These are phyloP conservation scores for Trametes hirsuta DNA, from an alignment of 1,284 basidiomycete genomes.

Conservation along the genomic window DNA sequence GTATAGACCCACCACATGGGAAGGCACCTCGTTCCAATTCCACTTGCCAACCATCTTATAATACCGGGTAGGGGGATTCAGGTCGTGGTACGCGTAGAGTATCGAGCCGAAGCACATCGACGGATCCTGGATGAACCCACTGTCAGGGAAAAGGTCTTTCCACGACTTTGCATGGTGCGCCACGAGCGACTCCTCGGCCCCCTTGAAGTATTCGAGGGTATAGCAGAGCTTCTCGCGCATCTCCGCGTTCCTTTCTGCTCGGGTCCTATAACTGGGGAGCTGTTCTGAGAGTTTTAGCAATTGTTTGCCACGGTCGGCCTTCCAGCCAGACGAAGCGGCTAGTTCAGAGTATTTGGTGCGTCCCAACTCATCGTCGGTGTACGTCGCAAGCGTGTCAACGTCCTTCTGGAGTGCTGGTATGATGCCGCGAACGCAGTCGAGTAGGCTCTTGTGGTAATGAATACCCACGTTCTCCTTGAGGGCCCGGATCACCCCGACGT, in stretches of 20 bases:
- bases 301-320: constrained; percentile 7
- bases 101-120: neutral
- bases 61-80: neutral
- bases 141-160: constrained; percentile 43
- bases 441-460: constrained; percentile 33
- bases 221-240: constrained; percentile 24
- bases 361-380: constrained; percentile 6
- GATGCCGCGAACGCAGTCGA: constrained; percentile 46
- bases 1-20: constrained; percentile 40
- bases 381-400: constrained; percentile 14
- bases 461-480: neutral
- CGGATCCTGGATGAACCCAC: constrained; percentile 1
- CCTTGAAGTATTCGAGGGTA: constrained; percentile 39
- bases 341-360: constrained; percentile 3
- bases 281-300: constrained; percentile 5
- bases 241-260: constrained; percentile 1
- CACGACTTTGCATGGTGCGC: constrained; percentile 48
- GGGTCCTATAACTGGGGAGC: neutral
- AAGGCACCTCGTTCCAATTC: neutral
- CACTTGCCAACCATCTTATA: neutral
- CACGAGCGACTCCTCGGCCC: constrained; percentile 41
- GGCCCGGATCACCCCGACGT: constrained; percentile 27
- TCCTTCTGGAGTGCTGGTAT: constrained; percentile 31
- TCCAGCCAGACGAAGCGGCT: constrained; percentile 17
- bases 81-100: neutral